These are phyloP conservation scores for Neurospora sp. DNA, from an alignment of 495 filamentous ascomycete species.

Conservation along the genomic window DNA sequence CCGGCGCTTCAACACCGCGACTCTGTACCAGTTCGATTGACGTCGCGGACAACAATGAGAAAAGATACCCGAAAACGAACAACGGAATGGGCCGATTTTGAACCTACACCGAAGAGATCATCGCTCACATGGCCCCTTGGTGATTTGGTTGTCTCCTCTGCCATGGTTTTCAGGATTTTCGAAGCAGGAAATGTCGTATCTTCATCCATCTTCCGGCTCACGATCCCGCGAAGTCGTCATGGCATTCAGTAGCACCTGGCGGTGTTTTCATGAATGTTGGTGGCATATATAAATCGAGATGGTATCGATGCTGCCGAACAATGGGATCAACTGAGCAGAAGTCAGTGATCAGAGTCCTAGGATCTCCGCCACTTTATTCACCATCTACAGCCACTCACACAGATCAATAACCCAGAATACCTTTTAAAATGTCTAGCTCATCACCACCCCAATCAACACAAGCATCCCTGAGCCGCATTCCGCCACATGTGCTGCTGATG, in stretches of 20 bases:
- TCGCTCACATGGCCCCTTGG: background rate
- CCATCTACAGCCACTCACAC: background rate
- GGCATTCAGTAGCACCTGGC: background rate
- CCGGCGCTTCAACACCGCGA: background rate
- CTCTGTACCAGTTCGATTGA: background rate
- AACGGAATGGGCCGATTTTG: background rate
- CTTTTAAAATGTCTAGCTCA: background rate
- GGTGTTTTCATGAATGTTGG: background rate
- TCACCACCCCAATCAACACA: background rate
- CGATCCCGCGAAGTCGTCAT: background rate
- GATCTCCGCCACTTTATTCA: background rate
- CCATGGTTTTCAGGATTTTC: background rate
- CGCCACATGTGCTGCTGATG: background rate
- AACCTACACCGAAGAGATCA: background rate
- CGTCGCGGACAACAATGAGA: background rate
- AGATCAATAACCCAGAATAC: background rate
- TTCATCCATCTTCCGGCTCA: background rate
- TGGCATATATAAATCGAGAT: background rate
- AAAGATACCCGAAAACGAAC: background rate
- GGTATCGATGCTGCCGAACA: fast-evolving
- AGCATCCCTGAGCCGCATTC: background rate
- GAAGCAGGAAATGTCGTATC: background rate
- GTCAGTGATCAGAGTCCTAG: background rate
- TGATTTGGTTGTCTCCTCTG: background rate
- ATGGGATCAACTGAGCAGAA: background rate